These are phyloP conservation scores for Pseudogymnoascus sp. DNA, from an alignment of 2,329 filamentous ascomycete genomes.

Conservation along the genomic window DNA sequence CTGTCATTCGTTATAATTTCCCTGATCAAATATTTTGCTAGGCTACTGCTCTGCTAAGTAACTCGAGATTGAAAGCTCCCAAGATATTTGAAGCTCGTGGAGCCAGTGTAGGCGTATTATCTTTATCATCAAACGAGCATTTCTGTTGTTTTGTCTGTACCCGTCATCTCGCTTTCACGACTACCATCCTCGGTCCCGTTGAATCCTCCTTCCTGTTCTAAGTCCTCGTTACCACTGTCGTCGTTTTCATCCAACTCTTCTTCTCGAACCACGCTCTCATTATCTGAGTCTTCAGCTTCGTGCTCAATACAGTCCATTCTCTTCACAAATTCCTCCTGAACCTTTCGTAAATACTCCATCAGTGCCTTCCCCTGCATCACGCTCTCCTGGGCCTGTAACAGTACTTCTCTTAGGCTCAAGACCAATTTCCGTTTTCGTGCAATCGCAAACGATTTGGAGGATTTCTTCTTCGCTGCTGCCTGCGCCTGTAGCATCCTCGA, in stretches of 20 bases:
- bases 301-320: slow-evolving; percentile 58
- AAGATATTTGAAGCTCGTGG: background rate
- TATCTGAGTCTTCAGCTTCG: slow-evolving; percentile 11
- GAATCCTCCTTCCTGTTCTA: background rate
- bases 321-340: slow-evolving; percentile 67
- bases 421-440: slow-evolving; percentile 64
- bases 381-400: slow-evolving; percentile 59
- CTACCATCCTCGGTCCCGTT: background rate
- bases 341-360: slow-evolving; percentile 50
- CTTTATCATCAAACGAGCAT: background rate
- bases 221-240: background rate
- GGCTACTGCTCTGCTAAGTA: background rate
- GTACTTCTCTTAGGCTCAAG: slow-evolving; percentile 61
- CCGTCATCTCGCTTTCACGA: background rate
- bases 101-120: background rate
- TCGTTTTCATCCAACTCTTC: background rate
- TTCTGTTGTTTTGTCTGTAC: background rate
- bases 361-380: slow-evolving; percentile 57
- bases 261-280: background rate
- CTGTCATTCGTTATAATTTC: background rate
- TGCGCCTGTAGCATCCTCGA: slow-evolving; percentile 52
- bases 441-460: slow-evolving; percentile 48
- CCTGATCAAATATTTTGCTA: background rate
- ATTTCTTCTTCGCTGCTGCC: slow-evolving; percentile 48
- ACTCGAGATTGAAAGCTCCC: background rate